Evolutionary conservation across 106 monocot genomes (phyloP), one percentile per base, ranked within the genome.

Genomic region (Dendrobium catenatum): DNA sequence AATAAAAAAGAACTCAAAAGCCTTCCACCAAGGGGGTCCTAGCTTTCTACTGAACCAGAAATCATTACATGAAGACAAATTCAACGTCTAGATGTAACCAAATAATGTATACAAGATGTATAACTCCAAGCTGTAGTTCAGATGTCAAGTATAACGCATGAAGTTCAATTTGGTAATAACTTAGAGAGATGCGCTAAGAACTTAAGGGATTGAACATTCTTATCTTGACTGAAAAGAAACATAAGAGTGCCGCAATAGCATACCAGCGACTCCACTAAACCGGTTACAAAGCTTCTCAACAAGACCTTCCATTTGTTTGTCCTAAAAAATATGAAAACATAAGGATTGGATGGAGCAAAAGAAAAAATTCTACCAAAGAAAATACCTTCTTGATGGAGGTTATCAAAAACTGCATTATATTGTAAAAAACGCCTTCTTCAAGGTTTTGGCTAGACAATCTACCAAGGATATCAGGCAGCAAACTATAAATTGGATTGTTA

Each of bases 241-340:
- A 22, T n/a, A 70, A 70, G 15, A 13, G 70, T 48, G 76, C 48
- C 40, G 51, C 29, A 56, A 68, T 64, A 77, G 42, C 74, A 78
- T 93, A 99, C 95, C 99, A 82, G 80, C 86, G 29, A 90, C 88
- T 79, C 95, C 95, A 77, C 67, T 88, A 84, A 99, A 95, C 64
- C 99, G 82, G 78, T 90, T 91, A 83, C 99, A 99, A 61, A 99
- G 95, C 86, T 99, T 99, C 79, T 99, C 99, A 84, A 99, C 95
- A 81, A 99, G 95, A 48, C 88, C 88, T 88, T 99, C 99, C 99
- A 99, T 99, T 89, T 99, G 95, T 81, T 91, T 99, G 80, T 99
- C 99, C 99, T 99, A 78, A 75, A 80, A 64, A 76, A 68, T 61
- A 55, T 58, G 42, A 24, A 72, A 47, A 76, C 72, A 77, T 24